Base-by-base conservation (phyloP, 768 basidiomycete genomes). In the Agrocybe pediades region DNA sequence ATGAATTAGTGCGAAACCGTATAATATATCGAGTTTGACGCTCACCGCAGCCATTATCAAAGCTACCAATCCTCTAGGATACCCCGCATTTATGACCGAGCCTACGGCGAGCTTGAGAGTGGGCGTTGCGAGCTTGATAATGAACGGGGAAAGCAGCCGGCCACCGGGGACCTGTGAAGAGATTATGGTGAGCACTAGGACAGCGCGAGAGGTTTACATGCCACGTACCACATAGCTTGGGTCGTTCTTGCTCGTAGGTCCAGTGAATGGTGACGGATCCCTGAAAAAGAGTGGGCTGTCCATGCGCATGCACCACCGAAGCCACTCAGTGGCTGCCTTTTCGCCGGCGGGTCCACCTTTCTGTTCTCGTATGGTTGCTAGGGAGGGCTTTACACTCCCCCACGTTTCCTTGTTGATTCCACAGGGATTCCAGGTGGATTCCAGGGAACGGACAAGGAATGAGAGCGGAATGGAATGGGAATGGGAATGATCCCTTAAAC, bases 231-330 rank as follows among this genome's bases (percentile, higher is more conserved):
- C 13, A 40, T 56, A 62, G n/a, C 39, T 25, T 2, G 52, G 58
- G 53, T 57, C 46, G 15, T 46, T 55, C 17, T 27, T 41, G 30
- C 55, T 49, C 29, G 13, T 19, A 15, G 47, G 58, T 0, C 53
- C 48, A 43, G 21, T 20, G 1, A 39, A 1, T 19, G 58, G 40
- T 0, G 50, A 16, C 17, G 61, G 61, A 0, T 20, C 43, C 20
- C 46, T 49, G 53, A 59, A 62, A 16, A 55, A 62, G 13, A 62
- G 61, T 1, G 61, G 61, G 3, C 61, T 54, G 49, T 60, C 61
- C 6, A 17, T 17, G 7, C 53, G 53, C 13, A 40, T 3, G 44
- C 53, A 40, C 61, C 61, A 62, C 8, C 33, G 53, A 26, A 57
- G 45, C 61, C 61, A 62, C 11, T 57, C 46, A 6, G 23, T 29